Evolutionary conservation across 768 basidiomycete genomes (phyloP).

Genomic region (Ramaria sp.): DNA sequence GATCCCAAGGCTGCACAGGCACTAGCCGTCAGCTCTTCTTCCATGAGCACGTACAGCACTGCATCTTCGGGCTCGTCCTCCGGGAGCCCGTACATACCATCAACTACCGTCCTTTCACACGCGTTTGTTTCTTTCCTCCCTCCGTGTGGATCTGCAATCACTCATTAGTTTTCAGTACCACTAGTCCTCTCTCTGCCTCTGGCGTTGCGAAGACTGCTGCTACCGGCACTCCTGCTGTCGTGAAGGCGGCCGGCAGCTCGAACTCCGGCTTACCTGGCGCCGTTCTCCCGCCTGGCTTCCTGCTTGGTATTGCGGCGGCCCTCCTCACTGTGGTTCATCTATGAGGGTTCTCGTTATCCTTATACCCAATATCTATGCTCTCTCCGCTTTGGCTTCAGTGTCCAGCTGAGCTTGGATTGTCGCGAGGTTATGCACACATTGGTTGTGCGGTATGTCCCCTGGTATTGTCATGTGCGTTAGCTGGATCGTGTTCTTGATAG

Average conservation of each 20-base stretch:
- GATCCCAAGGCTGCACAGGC: background rate
- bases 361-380: slow-evolving; percentile 3
- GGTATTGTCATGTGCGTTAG: background rate
- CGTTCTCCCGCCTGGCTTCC: background rate
- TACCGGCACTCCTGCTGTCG: background rate
- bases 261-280: slow-evolving; percentile 10
- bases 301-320: background rate
- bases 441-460: background rate
- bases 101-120: slow-evolving; percentile 8
- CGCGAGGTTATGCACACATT: background rate
- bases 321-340: background rate
- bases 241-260: slow-evolving; percentile 9
- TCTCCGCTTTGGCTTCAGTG: background rate
- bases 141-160: background rate
- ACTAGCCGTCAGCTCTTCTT: slow-evolving; percentile 9
- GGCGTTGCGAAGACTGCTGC: background rate
- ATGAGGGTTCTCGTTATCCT: background rate
- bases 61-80: slow-evolving; percentile 9
- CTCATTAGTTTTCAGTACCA: background rate
- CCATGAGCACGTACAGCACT: background rate
- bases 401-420: background rate
- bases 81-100: slow-evolving; percentile 14
- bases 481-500: background rate
- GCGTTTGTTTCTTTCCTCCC: background rate
- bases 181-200: background rate